A percentile compares a stretch with the other conserved stretches of the same genome.
Evolutionary conservation across 2,329 filamentous ascomycete genomes (phyloP).

Genomic region (Nothopassalora personata): DNA sequence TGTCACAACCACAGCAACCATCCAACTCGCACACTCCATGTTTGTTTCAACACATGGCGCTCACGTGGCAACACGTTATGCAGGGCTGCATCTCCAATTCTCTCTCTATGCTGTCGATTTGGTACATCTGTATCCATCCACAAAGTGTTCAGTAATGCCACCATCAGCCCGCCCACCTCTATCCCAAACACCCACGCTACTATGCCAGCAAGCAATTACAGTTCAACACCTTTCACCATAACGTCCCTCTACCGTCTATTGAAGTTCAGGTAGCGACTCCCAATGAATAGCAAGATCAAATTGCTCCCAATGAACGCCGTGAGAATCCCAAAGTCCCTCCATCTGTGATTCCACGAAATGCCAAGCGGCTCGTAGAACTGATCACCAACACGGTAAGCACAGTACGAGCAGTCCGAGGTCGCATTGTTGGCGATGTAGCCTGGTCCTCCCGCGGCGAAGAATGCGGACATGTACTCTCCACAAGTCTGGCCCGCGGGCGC

Average conservation of each 20-base stretch:
- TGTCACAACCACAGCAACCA: no score
- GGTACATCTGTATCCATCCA: neutral
- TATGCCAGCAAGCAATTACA: neutral
- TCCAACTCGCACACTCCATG: no score
- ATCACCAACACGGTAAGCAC: constrained; percentile 72
- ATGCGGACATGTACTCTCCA: constrained; percentile 67
- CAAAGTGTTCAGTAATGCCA: neutral
- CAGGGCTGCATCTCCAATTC: no score
- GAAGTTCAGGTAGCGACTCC: constrained; percentile 44
- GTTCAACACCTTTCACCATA: neutral
- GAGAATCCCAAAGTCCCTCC: constrained; percentile 79
- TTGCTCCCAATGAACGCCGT: constrained; percentile 72
- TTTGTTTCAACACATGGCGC: no score
- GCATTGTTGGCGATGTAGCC: constrained; percentile 67
- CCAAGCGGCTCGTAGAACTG: constrained; percentile 68
- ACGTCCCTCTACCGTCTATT: constrained; percentile 30
- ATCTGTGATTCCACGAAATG: constrained; percentile 63
- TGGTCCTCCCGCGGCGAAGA: constrained; percentile 61
- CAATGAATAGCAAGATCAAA: constrained; percentile 58
- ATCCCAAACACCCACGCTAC: neutral
- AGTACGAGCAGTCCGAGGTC: constrained; percentile 69
- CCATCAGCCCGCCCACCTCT: neutral
- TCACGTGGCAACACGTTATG: no score
- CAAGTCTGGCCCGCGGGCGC: constrained; percentile 63
- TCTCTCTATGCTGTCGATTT: no score